Base-by-base conservation (phyloP, 148 eudicot genomes). In the Amaranthus palmeri region DNA sequence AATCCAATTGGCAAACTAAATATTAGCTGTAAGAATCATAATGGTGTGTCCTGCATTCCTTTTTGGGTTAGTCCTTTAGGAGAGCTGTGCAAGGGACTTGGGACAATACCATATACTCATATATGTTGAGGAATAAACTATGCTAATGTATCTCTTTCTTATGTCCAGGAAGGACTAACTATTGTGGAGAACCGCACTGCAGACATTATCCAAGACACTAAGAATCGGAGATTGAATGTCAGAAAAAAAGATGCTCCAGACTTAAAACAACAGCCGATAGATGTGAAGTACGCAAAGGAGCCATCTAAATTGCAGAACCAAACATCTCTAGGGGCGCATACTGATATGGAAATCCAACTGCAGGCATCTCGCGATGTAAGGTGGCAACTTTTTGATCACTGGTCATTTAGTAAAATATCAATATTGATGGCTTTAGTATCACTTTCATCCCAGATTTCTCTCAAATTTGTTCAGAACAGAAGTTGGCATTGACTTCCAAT, bases 341-440 rank as follows among this genome's bases (percentile, higher is more conserved):
- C 85, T 72, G 90, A 87, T 56, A 52, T 75, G 72, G 92, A 90
- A 76, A 92, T 77, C 68, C 97, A 92, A 80, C 72, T 92, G 86
- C 91, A 92, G 85, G 97, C 97, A 79, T 92, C 97, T 81, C 96
- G 96, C 79, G 92, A 92, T 75, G 97, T 89, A 92, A 92, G 97
- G 90, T 85, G 81, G 75, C 93, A 79, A 86, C 80, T 81, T 73
- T 84, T 78, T 81, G 52, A 70, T 81, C 79, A 73, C 73, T 75
- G 81, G 84, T 80, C 71, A 53, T 54, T 56, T 74, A 50, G 25
- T 70, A 54, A 54, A 61, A 74, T 55, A 41, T 63, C 52, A 49
- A 55, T 74, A 47, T 13, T 52, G 45, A 45, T 13, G 65, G 53
- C 65, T 52, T 77, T 51, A 25, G 51, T 66, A 52, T 67, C 77